Evolutionary conservation across 352 stramenopile species (phyloP).

Genomic region (Pythium brachiatum): DNA sequence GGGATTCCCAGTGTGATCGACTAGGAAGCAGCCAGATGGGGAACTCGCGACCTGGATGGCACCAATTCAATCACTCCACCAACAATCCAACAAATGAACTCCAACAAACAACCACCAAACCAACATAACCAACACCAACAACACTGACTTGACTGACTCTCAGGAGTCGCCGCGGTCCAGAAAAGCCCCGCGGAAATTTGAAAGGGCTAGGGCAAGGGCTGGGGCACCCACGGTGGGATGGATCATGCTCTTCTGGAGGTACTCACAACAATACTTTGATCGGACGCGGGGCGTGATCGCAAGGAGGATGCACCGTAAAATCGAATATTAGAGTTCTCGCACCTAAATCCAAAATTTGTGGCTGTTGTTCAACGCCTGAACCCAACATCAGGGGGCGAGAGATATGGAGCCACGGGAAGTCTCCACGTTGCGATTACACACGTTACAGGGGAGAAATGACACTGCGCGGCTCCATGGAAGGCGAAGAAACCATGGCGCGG

Average conservation of each 20-base stretch:
- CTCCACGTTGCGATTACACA: not conserved
- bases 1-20: conserved; percentile 1
- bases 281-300: too few species aligned
- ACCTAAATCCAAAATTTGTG: not conserved
- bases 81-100: not conserved
- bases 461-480: too few species aligned
- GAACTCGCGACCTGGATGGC: not conserved
- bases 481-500: too few species aligned
- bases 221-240: not conserved
- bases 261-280: too few species aligned
- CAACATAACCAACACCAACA: not conserved
- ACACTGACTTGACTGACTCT: conserved; percentile 20
- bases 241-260: not conserved
- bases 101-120: conserved; percentile 1
- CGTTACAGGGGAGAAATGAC: too few species aligned
- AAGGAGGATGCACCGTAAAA: not conserved
- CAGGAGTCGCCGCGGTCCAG: conserved; percentile 4
- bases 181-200: conserved; percentile 8
- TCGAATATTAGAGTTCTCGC: not conserved
- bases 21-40: not conserved
- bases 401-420: not conserved
- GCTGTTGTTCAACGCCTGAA: conserved; percentile 2
- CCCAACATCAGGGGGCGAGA: not conserved
- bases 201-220: not conserved
- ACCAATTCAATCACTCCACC: not conserved